Base-by-base conservation (phyloP, 371 early-diverging fungal species). In the Apophysomyces elegans region DNA sequence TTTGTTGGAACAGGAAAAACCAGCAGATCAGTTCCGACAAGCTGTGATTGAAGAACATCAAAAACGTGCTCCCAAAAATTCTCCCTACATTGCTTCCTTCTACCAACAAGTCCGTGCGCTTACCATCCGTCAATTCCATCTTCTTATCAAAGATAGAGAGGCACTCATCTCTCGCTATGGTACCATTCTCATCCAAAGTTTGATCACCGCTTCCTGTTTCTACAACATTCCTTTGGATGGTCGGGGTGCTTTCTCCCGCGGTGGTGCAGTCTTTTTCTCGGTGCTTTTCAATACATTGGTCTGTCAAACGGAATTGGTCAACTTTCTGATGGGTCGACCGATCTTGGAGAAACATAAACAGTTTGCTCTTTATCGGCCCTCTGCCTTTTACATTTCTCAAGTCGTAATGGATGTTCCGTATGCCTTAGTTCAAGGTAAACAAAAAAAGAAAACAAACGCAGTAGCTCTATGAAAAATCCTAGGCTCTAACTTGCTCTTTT, bases 131-230 rank as follows among this genome's bases (percentile, higher is more conserved):
- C 88, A 90, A 62, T 74, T 73, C 68, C 83, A 85, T 38, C 71
- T 89, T n/a, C 59, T 81, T 0, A 68, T 76, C 5, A 84, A 86
- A 36, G 84, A 80, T 58, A 64, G 65, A 60, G 68, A 73, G 26
- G 74, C 75, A n/a, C 63, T 89, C n/a, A 59, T 83, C n/a, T 86
- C 86, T 62, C 81, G 84, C 38, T 81, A 80, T 63, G 79, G 84
- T 41, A 79, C 83, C 12, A 79, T 81, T 47, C 50, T 86, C 13
- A 73, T 87, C 63, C 84, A 86, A 78, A 86, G 88, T 45, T 65
- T 88, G 36, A 85, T 91, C 57, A 84, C 86, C 62, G 90, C 89
- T 26, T 86, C 88, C 7, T 81, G 85, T 47, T 91, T 89, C 72
- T 84, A 82, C 64, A 66, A 75, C 61, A 65, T 91, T 60, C 85